Percentiles rank a stretch among this genome's conserved stretches.
phyloP scores from a whole-genome alignment of 306 rosid species.

The Delonix regia region DNA sequence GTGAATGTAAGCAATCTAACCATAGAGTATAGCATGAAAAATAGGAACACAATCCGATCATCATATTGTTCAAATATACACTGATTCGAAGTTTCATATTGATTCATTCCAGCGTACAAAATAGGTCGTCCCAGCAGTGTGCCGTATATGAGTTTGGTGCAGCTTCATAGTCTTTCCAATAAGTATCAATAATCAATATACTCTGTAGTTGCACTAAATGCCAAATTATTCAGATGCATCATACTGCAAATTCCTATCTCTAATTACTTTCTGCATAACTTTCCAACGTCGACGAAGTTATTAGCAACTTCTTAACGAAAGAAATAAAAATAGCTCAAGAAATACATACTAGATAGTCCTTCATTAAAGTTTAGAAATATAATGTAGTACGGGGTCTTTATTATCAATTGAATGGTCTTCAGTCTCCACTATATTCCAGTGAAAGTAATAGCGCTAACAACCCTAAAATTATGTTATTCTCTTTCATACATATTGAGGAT shows the following conservation, averaged over 20 bases:
- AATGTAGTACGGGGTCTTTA: background rate
- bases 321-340: background rate
- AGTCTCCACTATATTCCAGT: background rate
- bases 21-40: background rate
- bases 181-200: background rate
- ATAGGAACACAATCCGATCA: background rate
- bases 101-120: background rate
- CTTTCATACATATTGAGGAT: background rate
- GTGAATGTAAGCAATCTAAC: background rate
- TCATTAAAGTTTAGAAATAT: background rate
- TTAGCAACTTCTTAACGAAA: background rate
- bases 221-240: background rate
- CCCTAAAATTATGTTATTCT: background rate
- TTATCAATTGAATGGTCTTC: background rate
- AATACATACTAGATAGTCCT: background rate
- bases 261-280: background rate
- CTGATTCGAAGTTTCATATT: background rate
- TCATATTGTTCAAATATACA: background rate
- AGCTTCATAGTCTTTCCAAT: background rate
- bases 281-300: conserved; percentile 2
- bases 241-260: background rate
- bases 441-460: background rate
- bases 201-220: background rate
- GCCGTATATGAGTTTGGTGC: background rate
- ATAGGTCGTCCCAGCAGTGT: background rate